phyloP scores from a whole-genome alignment of 306 rosid genomes.

The Dalbergia cochinchinensis region DNA sequence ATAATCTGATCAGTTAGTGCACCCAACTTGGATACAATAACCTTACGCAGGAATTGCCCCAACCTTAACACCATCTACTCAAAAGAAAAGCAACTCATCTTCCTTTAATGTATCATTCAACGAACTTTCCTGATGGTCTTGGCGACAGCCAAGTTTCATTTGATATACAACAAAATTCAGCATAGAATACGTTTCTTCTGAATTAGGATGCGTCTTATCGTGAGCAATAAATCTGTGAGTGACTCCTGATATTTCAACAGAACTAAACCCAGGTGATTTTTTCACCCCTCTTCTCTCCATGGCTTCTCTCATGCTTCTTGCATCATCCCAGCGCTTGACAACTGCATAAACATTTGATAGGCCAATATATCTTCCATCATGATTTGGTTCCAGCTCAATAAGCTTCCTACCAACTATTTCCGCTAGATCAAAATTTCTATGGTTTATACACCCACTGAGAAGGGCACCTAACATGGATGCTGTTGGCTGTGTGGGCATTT shows the following conservation, averaged over 20 bases:
- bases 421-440: slow-evolving; percentile 70
- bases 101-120: slow-evolving; percentile 42
- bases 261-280: slow-evolving; percentile 76
- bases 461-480: slow-evolving; percentile 83
- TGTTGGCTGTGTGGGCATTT: slow-evolving; percentile 71
- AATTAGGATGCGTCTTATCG: slow-evolving; percentile 68
- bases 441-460: slow-evolving; percentile 72
- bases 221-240: slow-evolving; percentile 79
- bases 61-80: slow-evolving; percentile 28
- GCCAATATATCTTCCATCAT: slow-evolving; percentile 85
- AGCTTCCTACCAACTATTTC: slow-evolving; percentile 78
- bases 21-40: neutral
- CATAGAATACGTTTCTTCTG: slow-evolving; percentile 65
- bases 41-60: slow-evolving; percentile 7
- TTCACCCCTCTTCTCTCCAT: slow-evolving; percentile 84
- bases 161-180: slow-evolving; percentile 62
- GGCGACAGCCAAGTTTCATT: slow-evolving; percentile 58
- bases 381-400: slow-evolving; percentile 76
- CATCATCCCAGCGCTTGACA: slow-evolving; percentile 76
- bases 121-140: slow-evolving; percentile 50
- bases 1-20: neutral
- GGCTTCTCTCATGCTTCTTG: slow-evolving; percentile 70
- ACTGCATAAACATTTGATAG: slow-evolving; percentile 73
- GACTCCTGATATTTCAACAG: slow-evolving; percentile 68
- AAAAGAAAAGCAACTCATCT: slow-evolving; percentile 45